Evolutionary conservation across 768 basidiomycete species (phyloP), one percentile per base, ranked within the genome.

Genomic region (Pleurotus sapidus): DNA sequence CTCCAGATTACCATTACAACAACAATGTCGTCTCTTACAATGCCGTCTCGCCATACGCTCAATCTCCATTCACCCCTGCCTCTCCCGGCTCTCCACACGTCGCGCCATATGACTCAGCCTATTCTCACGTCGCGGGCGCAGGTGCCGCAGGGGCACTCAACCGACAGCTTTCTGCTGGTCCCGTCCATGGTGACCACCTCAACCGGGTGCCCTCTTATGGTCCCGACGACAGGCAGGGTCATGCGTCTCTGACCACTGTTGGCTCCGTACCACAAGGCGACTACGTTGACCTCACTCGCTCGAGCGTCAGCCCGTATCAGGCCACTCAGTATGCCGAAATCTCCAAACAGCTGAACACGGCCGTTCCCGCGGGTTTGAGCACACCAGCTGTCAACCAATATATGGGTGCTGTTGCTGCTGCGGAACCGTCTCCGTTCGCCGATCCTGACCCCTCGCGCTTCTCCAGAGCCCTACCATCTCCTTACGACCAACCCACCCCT

Each of bases 301-400:
- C 84, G 15, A 89, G 88, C 63, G 81, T 89, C 2, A 84, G 88
- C 3, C 88, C 89, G 0, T 88, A 79, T 77, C 89, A 91, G 65
- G 89, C 86, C 40, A 79, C 77, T 0, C 90, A 91, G 67, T 91
- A 91, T 63, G 81, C 77, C 17, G 88, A 87, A 63, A 89, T 90
- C 56, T 82, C 86, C 4, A 75, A 79, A 62, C 80, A 74, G 17
- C 68, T 91, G 40, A 78, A 83, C 57, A 64, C 71, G 4, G 68
- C 75, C 14, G 68, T 73, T 8, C 76, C 77, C 4, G 61, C 55
- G 39, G 75, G 72, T 25, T 60, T 77, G 24, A 59, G 63, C 30
- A 73, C 71, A 8, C 70, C 72, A 3, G 63, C 68, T 25, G 69
- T 70, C 14, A 60, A 63, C 40, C 58, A 56, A 46, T 48, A 38